Evolutionary conservation across 495 filamentous ascomycete species (phyloP).

Genomic region (Tuber indicum): DNA sequence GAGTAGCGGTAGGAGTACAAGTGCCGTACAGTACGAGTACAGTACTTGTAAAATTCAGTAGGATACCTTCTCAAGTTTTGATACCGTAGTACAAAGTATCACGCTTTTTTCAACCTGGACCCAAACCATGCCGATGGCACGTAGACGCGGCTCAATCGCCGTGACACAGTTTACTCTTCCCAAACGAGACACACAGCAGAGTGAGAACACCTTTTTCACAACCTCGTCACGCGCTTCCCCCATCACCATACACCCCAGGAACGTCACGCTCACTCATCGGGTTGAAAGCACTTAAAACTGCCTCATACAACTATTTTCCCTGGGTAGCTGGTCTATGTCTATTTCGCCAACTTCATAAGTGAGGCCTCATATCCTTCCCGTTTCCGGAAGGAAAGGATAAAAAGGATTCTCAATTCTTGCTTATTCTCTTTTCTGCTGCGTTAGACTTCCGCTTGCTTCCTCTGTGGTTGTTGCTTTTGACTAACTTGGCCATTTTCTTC

Average conservation of each 20-base stretch:
- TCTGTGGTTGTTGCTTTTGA: not conserved
- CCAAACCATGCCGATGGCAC: not conserved
- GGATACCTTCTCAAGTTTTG: not conserved
- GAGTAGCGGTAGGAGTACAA: no score
- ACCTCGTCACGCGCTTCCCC: not conserved
- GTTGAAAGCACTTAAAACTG: not conserved
- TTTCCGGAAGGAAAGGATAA: not conserved
- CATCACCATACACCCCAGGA: not conserved
- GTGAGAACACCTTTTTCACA: not conserved
- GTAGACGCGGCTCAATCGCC: not conserved
- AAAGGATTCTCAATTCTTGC: not conserved
- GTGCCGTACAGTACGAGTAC: not conserved
- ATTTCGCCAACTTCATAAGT: not conserved
- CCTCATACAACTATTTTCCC: not conserved
- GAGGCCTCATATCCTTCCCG: not conserved
- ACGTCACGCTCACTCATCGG: constrained; percentile 5
- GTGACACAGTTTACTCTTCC: not conserved
- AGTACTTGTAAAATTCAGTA: not conserved
- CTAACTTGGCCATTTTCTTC: not conserved
- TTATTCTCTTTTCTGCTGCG: not conserved
- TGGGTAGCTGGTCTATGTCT: not conserved
- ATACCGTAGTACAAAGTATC: not conserved
- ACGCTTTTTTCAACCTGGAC: not conserved
- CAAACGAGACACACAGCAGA: not conserved
- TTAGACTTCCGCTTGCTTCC: not conserved